A percentile compares a stretch with the other conserved stretches of the same genome.
phyloP scores from a whole-genome alignment of 2,329 filamentous ascomycete genomes.

The Sclerotinia trifoliorum region DNA sequence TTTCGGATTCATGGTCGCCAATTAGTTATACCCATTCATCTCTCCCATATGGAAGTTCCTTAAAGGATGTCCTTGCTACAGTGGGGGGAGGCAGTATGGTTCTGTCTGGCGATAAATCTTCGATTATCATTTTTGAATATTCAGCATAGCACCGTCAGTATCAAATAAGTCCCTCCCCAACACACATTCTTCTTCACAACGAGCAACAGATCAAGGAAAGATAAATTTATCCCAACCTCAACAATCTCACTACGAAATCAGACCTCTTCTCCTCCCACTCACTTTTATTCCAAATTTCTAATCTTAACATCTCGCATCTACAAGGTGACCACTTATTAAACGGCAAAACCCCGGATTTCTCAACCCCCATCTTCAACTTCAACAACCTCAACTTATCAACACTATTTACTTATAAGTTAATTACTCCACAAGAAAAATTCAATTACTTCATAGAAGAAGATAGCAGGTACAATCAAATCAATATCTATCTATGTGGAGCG shows the following conservation, averaged over 20 bases:
- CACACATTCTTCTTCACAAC: not conserved
- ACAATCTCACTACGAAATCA: not conserved
- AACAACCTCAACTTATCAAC: too few relatives aligned
- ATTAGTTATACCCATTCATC: not conserved
- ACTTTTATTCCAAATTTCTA: too few relatives aligned
- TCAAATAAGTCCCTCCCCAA: not conserved
- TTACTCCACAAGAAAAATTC: not conserved
- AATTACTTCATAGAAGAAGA: constrained; percentile 8
- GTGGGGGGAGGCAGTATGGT: too few relatives aligned
- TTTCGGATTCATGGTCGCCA: too few relatives aligned
- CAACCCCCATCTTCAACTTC: not conserved
- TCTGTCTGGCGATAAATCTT: too few relatives aligned
- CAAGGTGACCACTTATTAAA: not conserved
- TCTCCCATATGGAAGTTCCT: not conserved
- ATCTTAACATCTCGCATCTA: not conserved
- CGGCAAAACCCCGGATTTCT: not conserved
- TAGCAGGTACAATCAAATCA: not conserved
- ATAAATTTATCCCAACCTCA: not conserved
- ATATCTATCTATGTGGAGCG: constrained; percentile 12
- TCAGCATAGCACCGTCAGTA: too few relatives aligned
- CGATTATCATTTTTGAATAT: not conserved
- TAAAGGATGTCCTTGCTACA: too few relatives aligned
- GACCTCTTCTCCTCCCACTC: not conserved
- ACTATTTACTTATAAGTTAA: too few relatives aligned
- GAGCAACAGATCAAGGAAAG: not conserved